phyloP scores from a whole-genome alignment of 768 basidiomycete species.

The Gloeophyllum trabeum region DNA sequence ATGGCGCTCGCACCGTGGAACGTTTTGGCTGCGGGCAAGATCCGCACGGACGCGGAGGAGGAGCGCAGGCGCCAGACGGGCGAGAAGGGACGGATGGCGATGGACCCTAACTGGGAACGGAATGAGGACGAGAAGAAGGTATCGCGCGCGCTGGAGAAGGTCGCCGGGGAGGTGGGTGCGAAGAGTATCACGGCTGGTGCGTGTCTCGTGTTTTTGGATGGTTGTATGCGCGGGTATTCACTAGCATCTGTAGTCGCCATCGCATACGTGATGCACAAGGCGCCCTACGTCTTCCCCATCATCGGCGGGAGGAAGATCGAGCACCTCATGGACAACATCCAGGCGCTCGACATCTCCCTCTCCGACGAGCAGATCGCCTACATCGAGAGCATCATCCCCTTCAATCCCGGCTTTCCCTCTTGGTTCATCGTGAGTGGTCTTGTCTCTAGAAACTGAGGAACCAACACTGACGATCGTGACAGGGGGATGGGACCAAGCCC shows the following conservation, averaged over 20 bases:
- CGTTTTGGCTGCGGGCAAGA: constrained; percentile 18
- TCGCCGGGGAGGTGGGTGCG: constrained; percentile 25
- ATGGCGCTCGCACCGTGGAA: constrained; percentile 21
- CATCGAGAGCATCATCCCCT: constrained; percentile 29
- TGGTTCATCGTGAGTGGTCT: constrained; percentile 18
- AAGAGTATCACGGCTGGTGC: constrained; percentile 16
- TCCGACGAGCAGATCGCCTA: constrained; percentile 31
- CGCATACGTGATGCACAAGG: constrained; percentile 44
- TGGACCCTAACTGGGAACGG: constrained; percentile 19
- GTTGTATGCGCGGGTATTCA: no score
- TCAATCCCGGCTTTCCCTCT: constrained; percentile 35
- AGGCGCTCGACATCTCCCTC: constrained; percentile 36
- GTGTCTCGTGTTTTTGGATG: background rate
- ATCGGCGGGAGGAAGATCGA: constrained; percentile 42
- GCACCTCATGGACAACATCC: constrained; percentile 36
- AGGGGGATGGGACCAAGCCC: constrained; percentile 18
- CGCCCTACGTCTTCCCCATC: constrained; percentile 39
- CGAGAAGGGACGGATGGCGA: constrained; percentile 6
- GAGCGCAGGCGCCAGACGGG: constrained; percentile 5
- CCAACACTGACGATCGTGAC: constrained; percentile 1
- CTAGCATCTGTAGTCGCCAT: constrained; percentile 45
- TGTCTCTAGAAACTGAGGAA: background rate
- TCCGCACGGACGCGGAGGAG: constrained; percentile 15
- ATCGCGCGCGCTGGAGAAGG: constrained; percentile 23
- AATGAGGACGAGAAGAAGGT: constrained; percentile 21